phyloP scores from a whole-genome alignment of 768 basidiomycete genomes.

The Mycena kentingensis region DNA sequence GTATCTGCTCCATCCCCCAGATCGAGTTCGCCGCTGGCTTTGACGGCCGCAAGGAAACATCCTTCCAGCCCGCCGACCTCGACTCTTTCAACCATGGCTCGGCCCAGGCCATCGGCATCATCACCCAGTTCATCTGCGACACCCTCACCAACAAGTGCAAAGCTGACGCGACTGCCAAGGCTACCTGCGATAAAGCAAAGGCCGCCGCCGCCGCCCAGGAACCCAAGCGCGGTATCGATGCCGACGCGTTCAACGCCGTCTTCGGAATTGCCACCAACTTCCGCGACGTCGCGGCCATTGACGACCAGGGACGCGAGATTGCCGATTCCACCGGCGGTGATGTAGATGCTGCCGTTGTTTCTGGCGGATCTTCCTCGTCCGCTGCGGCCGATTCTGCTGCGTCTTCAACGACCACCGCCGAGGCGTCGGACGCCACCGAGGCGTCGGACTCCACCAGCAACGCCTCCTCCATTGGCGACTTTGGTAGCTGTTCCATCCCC shows the following conservation, averaged over 20 bases:
- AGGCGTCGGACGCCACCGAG: constrained; percentile 22
- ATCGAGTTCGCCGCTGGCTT: constrained; percentile 63
- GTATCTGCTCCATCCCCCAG: constrained; percentile 53
- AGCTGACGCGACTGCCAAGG: constrained; percentile 52
- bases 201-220: constrained; percentile 43
- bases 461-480: constrained; percentile 38
- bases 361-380: constrained; percentile 6
- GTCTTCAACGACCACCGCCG: constrained; percentile 7
- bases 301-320: constrained; percentile 43
- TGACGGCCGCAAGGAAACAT: constrained; percentile 57
- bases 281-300: constrained; percentile 41
- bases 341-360: constrained; percentile 12
- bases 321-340: constrained; percentile 1
- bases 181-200: constrained; percentile 43
- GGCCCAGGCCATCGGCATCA: constrained; percentile 57
- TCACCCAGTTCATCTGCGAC: constrained; percentile 57
- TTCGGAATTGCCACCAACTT: constrained; percentile 58
- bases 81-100: constrained; percentile 55
- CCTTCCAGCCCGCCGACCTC: constrained; percentile 55
- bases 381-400: constrained; percentile 9
- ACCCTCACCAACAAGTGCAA: constrained; percentile 51
- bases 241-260: constrained; percentile 60
- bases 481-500: constrained; percentile 58
- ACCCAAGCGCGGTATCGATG: constrained; percentile 50
- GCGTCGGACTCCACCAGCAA: constrained; percentile 30